Evolutionary conservation across 305 asterid species (phyloP), one percentile per base, ranked within the genome.

Genomic region (Stenogyne calaminthoides): DNA sequence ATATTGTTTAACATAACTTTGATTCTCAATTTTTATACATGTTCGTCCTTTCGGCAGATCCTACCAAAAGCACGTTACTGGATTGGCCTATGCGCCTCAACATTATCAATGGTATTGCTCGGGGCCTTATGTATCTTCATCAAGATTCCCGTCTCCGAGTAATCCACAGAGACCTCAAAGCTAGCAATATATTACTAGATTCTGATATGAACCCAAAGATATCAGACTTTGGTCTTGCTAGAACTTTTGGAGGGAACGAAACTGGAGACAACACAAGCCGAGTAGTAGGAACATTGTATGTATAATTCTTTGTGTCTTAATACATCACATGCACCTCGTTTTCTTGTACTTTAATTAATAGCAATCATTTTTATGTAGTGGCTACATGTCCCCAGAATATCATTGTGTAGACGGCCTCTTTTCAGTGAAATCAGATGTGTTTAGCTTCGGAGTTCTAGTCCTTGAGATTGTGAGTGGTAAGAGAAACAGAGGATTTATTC

Each of bases 301-400:
- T 32, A 4, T 4, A 32, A 32, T 32, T 32, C 71, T 37, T 54
- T 2, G 32, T 60, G 11, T 29, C 55, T 44, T 49, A 5, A 0
- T 9, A 4, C n/a, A 62, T 37, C 3, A 16, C 15, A 37, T n/a
- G 22, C 29, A 37, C 67, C 36, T 18, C 9, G 32, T 62, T n/a
- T 36, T 9, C 42, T 15, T 36, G 15, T 1, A 3, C 4, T 62
- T 25, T 16, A 15, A 62, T 37, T n/a, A 15, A 6, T 2, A 0
- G 9, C 27, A 11, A 18, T 62, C n/a, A 8, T 0, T 25, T 67
- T 71, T 14, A 40, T 70, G 66, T 49, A 82, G 84, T 69, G 82
- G 80, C n/a, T 77, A 73, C 71, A 82, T 85, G 83, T 73, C 89
- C 72, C 87, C 87, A 7, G 86, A 85, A 69, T 85, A 85, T n/a